Conservation (phyloP, 208 protist genomes). For the Trypanosomatidae sp. region DNA sequence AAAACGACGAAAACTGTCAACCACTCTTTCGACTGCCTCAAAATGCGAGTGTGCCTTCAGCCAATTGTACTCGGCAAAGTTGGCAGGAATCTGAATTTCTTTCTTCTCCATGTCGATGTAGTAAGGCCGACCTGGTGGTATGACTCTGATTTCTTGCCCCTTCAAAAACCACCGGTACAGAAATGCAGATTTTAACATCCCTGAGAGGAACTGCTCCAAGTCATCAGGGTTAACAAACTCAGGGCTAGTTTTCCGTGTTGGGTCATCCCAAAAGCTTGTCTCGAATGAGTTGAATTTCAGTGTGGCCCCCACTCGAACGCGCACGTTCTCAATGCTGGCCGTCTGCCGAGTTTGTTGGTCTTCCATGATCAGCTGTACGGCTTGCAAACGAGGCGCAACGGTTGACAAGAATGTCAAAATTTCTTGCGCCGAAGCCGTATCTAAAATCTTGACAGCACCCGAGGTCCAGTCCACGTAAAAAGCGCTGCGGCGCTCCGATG, state of each 20-base stretch:
- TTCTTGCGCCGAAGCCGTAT: conserved; percentile 87
- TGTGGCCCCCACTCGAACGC: conserved; percentile 64
- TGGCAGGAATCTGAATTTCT: conserved; percentile 77
- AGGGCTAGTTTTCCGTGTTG: conserved; percentile 45
- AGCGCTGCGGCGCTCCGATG: conserved; percentile 34
- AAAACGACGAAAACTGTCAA: conserved; percentile 56
- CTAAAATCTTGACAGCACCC: conserved; percentile 83
- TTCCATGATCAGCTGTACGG: conserved; percentile 86
- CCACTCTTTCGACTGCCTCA: conserved; percentile 55
- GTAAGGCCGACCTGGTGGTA: conserved; percentile 71
- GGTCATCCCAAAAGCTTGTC: conserved; percentile 86
- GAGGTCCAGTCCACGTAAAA: conserved; percentile 89
- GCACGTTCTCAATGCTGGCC: conserved; percentile 71
- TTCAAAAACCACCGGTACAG: conserved; percentile 87
- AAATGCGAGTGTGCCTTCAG: conserved; percentile 61
- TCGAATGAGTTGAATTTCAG: conserved; percentile 85
- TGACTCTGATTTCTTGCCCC: conserved; percentile 71
- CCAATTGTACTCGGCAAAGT: conserved; percentile 91
- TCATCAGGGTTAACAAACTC: conserved; percentile 81
- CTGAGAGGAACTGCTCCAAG: conserved; percentile 63
- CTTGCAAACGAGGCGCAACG: conserved; percentile 85
- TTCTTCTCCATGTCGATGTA: conserved; percentile 73
- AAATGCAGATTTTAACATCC: conserved; percentile 65
- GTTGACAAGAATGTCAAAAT: conserved; percentile 86
- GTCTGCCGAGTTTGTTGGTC: conserved; percentile 71